phyloP scores from a whole-genome alignment of 345 rosid genomes.

The Brassica incana region DNA sequence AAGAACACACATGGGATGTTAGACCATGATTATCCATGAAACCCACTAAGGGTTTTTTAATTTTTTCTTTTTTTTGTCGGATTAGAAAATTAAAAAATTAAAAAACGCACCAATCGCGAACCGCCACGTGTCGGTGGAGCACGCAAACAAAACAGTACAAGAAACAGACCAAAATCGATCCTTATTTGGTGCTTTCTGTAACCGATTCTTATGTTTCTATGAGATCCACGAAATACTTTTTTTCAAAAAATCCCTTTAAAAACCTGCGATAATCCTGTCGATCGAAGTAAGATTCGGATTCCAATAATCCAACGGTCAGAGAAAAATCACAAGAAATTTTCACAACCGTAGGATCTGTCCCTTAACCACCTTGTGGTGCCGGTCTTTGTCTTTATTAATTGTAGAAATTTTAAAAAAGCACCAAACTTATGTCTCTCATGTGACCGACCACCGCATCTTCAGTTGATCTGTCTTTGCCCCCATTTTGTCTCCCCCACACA shows the following conservation, averaged over 20 bases:
- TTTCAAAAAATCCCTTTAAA: too few relatives aligned
- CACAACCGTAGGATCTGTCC: constrained; percentile 41
- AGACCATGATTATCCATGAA: too few relatives aligned
- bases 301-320: constrained; percentile 29
- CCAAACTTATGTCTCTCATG: constrained; percentile 41
- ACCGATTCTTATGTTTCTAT: too few relatives aligned
- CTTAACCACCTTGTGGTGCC: constrained; percentile 40
- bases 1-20: not conserved
- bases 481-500: constrained; percentile 38
- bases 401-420: constrained; percentile 9
- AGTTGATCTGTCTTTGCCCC: constrained; percentile 44
- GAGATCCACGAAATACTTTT: too few relatives aligned
- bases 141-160: too few relatives aligned
- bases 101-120: too few relatives aligned
- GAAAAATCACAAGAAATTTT: constrained; percentile 20
- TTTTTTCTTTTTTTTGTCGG: too few relatives aligned
- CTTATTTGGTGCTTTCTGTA: too few relatives aligned
- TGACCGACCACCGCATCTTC: constrained; percentile 45
- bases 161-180: too few relatives aligned
- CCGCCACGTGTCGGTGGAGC: too few relatives aligned
- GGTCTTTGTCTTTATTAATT: constrained; percentile 27
- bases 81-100: too few relatives aligned
- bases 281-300: constrained; percentile 26
- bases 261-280: not conserved
- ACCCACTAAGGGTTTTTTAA: too few relatives aligned